Conservation (phyloP, 768 basidiomycete species). For the Gloeostereum incarnatum region DNA sequence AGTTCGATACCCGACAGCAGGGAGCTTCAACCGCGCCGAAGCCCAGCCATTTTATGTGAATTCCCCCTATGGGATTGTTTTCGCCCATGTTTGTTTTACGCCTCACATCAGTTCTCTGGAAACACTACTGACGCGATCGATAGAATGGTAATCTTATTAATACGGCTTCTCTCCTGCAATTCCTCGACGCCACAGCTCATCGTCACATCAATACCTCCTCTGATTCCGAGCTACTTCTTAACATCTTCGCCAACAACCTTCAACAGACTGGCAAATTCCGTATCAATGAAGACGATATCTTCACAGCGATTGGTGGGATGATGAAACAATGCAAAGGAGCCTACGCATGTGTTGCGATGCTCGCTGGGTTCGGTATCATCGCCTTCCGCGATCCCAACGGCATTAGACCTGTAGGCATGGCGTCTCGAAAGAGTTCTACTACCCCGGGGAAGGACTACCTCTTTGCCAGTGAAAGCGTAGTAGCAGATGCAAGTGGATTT, state of each 20-base stretch:
- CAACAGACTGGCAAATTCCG: constrained; percentile 98
- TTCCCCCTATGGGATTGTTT: constrained; percentile 98
- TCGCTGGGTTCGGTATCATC: constrained; percentile 97
- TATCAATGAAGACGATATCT: constrained; percentile 99
- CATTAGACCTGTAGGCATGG: constrained; percentile 89
- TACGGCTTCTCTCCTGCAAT: constrained; percentile 76
- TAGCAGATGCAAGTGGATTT: constrained; percentile 91
- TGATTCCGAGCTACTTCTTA: constrained; percentile 94
- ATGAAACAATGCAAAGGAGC: constrained; percentile 87
- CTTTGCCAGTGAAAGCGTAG: constrained; percentile 92
- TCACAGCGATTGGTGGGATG: constrained; percentile 84
- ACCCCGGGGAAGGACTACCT: constrained; percentile 73
- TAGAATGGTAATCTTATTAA: constrained; percentile 99
- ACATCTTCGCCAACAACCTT: constrained; percentile 95
- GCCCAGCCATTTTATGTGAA: constrained; percentile 99
- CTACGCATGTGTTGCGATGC: constrained; percentile 98
- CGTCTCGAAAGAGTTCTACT: constrained; percentile 43
- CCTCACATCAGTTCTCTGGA: constrained; percentile 3
- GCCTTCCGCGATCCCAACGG: constrained; percentile 98
- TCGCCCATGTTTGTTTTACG: constrained; percentile 73
- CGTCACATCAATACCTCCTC: constrained; percentile 98
- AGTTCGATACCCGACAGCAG: constrained; percentile 98
- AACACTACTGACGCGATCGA: constrained; percentile 4
- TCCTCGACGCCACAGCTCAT: constrained; percentile 93
- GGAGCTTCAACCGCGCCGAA: constrained; percentile 93